A percentile compares a stretch with the other conserved stretches of the same genome.
Evolutionary conservation across 2,329 filamentous ascomycete species (phyloP).

Genomic region (Didymella exigua): DNA sequence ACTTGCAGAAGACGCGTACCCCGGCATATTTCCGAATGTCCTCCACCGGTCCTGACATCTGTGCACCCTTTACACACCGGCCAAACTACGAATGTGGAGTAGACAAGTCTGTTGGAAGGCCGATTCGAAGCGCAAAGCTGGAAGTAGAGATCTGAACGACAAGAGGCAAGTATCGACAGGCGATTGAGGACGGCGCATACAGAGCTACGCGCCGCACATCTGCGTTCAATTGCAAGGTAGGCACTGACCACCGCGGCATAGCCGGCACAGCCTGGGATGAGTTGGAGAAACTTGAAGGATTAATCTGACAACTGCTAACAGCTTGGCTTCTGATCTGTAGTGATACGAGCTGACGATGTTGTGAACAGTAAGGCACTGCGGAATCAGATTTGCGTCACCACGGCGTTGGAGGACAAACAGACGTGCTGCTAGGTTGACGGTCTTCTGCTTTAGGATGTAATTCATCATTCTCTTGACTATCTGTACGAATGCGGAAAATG

Average conservation of each 20-base stretch:
- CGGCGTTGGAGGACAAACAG: background rate
- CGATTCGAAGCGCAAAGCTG: background rate
- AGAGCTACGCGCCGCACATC: background rate
- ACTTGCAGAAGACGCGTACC: background rate
- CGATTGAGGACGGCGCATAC: background rate
- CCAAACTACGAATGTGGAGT: background rate
- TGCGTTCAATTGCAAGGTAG: background rate
- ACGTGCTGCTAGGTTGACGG: background rate
- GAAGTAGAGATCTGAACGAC: background rate
- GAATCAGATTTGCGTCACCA: background rate
- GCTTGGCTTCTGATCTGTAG: background rate
- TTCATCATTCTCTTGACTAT: background rate
- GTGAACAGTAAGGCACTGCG: background rate
- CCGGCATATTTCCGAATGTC: background rate
- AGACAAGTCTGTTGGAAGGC: background rate
- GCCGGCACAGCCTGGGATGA: background rate
- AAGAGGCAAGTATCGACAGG: background rate
- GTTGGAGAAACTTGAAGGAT: background rate
- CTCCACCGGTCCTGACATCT: background rate
- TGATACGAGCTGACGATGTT: background rate
- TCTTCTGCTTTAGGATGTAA: background rate
- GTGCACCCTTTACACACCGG: background rate
- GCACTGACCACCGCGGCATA: background rate
- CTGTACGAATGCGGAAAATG: background rate
- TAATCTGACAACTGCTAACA: background rate